A percentile compares a stretch with the other conserved stretches of the same genome.
Evolutionary conservation across 148 eudicot genomes (phyloP).

Genomic region (Diospyros lotus): DNA sequence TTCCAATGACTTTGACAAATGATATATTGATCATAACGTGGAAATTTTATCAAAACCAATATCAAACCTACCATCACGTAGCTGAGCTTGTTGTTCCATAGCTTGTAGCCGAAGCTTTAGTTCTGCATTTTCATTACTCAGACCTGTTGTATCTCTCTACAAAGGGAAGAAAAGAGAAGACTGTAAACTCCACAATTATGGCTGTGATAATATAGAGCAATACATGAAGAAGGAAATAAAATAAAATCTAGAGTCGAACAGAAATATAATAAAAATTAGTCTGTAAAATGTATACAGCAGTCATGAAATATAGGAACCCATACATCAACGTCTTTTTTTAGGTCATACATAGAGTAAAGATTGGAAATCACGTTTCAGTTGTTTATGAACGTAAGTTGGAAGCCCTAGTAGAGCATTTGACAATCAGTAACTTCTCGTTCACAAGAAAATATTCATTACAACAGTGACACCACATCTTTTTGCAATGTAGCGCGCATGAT

Average conservation of each 20-base stretch:
- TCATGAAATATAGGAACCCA: not conserved
- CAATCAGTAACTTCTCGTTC: not conserved
- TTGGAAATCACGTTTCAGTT: not conserved
- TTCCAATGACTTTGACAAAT: too few relatives aligned
- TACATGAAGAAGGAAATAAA: not conserved
- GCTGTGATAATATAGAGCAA: not conserved
- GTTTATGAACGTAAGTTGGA: not conserved
- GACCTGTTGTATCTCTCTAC: constrained; percentile 78
- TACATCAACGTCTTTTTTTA: too few relatives aligned
- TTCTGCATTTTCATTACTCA: constrained; percentile 69
- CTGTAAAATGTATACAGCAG: not conserved
- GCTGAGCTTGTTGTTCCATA: constrained; percentile 93
- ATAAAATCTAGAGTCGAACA: not conserved
- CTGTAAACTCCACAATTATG: not conserved
- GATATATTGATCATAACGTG: not conserved
- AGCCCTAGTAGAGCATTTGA: not conserved
- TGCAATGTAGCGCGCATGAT: too few relatives aligned
- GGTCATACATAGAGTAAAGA: not conserved
- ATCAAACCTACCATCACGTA: constrained; percentile 63
- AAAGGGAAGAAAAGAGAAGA: constrained; percentile 14
- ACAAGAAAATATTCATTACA: too few relatives aligned
- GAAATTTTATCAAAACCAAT: constrained; percentile 1
- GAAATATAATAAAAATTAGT: not conserved
- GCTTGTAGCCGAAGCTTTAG: constrained; percentile 80
- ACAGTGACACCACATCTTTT: too few relatives aligned